Base-by-base conservation (phyloP, 768 basidiomycete species). In the Suillus bovinus region DNA sequence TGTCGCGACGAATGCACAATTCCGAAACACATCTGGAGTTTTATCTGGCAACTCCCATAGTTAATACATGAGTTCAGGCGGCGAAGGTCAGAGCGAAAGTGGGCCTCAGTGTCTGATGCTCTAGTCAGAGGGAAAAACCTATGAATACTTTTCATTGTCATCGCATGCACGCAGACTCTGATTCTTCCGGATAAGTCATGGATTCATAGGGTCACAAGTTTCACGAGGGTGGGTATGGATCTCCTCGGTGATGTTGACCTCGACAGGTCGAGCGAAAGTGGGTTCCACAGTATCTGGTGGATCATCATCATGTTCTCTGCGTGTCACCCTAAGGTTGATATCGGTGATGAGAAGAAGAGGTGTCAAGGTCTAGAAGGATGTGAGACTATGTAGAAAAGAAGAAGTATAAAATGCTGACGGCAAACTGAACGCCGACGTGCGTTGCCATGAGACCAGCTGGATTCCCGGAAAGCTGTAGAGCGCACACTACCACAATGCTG, bases 401-500 rank as follows among this genome's bases (percentile, higher is more conserved):
- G 50, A 54, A 34, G 22, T 3, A 10, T 55, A 4, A 24, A 36
- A 14, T 36, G 9, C 53, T 14, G 9, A 55, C 53, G 16, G 53
- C 53, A 24, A 55, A 2, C 22, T 55, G 53, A 8, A 36, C 5
- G 3, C 47, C 63, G 31, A 62, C 58, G 46, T 61, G 46, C 6
- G 61, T 34, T 16, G 58, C 59, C 34, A 49, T 22, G 24, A 59
- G 13, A 16, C 44, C 54, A 17, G 34, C 47, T 10, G 22, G 27
- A 41, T 29, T 63, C 2, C 60, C 24, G n/a, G 38, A 36, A 4
- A 60, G n/a, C 20, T 60, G 24, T 27, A 69, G 20, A 14, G 31
- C 46, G 53, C 63, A 55, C 16, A 64, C n/a, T 11, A 68, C 60
- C 16, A 68, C 27, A 3, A 68, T 68, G 39, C 62, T 56, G 6